phyloP scores from a whole-genome alignment of 192 early-diverging fungal genomes.

The Oehlia diaphana region DNA sequence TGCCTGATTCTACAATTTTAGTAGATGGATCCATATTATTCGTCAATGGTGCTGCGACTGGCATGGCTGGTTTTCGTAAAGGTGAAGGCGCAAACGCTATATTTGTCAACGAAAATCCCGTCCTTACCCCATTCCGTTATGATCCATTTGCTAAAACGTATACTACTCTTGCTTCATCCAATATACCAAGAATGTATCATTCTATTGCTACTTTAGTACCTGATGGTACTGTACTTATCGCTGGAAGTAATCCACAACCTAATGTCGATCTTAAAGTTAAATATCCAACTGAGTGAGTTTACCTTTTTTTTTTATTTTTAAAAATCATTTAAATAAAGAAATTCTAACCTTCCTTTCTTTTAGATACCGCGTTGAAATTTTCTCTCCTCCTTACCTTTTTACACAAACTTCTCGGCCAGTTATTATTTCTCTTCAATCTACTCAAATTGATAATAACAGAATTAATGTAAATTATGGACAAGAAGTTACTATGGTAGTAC shows the following conservation, averaged over 20 bases:
- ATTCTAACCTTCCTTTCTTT: no score
- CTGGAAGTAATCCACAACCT: conserved; percentile 41
- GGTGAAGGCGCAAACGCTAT: conserved; percentile 17
- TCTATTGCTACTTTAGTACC: conserved; percentile 51
- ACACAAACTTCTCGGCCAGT: no score
- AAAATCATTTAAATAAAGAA: no score
- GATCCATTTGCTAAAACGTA: conserved; percentile 45
- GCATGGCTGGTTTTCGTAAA: conserved; percentile 49
- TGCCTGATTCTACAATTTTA: conserved; percentile 50
- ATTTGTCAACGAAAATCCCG: conserved; percentile 42
- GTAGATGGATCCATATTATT: conserved; percentile 56
- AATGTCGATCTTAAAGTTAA: conserved; percentile 23
- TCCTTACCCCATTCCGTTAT: conserved; percentile 54
- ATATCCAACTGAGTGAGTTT: conserved; percentile 49
- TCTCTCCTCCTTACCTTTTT: no score
- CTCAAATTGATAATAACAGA: no score
- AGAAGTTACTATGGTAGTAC: no score
- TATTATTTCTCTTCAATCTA: no score
- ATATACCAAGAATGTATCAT: conserved; percentile 66
- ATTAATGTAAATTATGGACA: no score
- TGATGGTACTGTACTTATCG: conserved; percentile 42
- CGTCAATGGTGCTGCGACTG: conserved; percentile 57
- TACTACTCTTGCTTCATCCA: conserved; percentile 38
- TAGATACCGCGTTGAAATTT: no score
- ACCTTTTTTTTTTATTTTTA: background rate